Conservation (phyloP, 257 asterid species). For the Echites panduratus region DNA sequence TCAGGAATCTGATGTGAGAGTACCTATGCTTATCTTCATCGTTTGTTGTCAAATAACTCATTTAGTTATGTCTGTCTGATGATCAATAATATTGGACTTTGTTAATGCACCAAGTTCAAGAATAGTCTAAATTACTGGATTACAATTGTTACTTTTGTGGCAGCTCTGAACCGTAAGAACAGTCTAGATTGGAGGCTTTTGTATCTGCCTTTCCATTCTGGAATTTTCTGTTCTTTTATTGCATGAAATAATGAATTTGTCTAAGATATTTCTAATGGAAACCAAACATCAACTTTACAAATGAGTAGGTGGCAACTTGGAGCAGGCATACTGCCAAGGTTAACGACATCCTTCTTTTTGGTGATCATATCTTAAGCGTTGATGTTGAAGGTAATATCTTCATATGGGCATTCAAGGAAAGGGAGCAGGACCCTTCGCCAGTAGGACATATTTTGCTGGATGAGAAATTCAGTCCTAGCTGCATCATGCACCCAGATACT, state of each 20-base stretch:
- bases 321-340: slow-evolving; percentile 72
- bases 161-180: background rate
- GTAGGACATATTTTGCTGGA: slow-evolving; percentile 61
- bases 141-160: background rate
- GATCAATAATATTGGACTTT: background rate
- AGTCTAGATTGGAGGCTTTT: background rate
- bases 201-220: background rate
- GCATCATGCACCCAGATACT: slow-evolving; percentile 95
- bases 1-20: background rate
- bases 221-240: background rate
- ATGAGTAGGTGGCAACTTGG: slow-evolving; percentile 80
- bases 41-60: background rate
- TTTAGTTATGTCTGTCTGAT: background rate
- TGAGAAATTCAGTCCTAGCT: slow-evolving; percentile 66
- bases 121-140: background rate
- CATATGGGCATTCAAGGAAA: slow-evolving; percentile 84
- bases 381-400: slow-evolving; percentile 71
- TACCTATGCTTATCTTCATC: background rate
- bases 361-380: slow-evolving; percentile 64
- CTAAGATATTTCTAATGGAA: background rate
- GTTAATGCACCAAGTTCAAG: background rate
- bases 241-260: background rate
- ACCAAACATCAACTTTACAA: slow-evolving; percentile 2
- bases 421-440: slow-evolving; percentile 48
- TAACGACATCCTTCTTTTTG: slow-evolving; percentile 64